phyloP scores from a whole-genome alignment of 2,329 filamentous ascomycete species.

The Penicillium sp. region DNA sequence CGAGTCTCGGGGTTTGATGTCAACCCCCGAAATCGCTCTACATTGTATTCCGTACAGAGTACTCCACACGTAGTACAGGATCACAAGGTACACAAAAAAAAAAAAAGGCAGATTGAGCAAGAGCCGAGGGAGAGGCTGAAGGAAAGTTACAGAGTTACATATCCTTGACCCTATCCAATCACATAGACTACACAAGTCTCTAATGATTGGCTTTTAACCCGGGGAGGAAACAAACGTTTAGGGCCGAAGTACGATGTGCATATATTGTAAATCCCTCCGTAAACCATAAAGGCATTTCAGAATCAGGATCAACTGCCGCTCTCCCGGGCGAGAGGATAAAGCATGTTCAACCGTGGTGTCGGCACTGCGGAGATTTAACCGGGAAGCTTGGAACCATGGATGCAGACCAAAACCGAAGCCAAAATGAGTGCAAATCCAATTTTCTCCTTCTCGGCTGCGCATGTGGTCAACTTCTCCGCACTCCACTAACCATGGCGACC shows the following conservation, averaged over 20 bases:
- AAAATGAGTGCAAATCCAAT: background rate
- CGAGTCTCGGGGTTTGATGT: slow-evolving; percentile 1
- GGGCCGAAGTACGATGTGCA: background rate
- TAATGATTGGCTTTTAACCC: background rate
- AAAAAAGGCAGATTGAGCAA: background rate
- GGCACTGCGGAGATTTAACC: slow-evolving; percentile 1
- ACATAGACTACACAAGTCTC: background rate
- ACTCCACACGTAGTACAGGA: background rate
- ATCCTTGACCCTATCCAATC: background rate
- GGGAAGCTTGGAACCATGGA: background rate
- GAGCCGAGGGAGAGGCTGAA: slow-evolving; percentile 8
- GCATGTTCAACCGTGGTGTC: background rate
- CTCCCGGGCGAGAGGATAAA: background rate
- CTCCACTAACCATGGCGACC: background rate
- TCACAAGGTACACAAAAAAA: background rate
- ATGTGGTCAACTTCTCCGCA: slow-evolving; percentile 3
- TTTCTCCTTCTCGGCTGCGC: background rate
- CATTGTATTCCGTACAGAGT: too few relatives aligned
- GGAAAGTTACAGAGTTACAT: background rate
- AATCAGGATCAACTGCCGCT: slow-evolving; percentile 4
- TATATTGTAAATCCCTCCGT: background rate
- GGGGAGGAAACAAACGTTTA: background rate
- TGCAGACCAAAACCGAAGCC: background rate
- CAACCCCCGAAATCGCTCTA: background rate
- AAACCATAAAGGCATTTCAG: background rate